phyloP scores from a whole-genome alignment of 805 yeast genomes.

The Candida nanaspora region DNA sequence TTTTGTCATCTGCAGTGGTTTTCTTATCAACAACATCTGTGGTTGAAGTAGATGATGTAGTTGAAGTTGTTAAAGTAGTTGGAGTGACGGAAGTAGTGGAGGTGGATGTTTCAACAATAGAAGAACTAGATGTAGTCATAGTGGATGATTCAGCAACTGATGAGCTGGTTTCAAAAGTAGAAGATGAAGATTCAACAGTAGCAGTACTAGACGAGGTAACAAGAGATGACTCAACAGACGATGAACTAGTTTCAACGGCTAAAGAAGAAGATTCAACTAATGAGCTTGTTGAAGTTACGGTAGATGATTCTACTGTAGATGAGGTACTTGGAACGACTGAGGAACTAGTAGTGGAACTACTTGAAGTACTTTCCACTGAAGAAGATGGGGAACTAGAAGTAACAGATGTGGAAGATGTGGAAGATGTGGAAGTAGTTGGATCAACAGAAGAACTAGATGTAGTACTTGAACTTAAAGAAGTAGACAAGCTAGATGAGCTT shows the following conservation, averaged over 20 bases:
- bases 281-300: too few species aligned
- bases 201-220: conserved; percentile 15
- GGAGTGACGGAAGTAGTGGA: conserved; percentile 4
- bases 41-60: conserved; percentile 10
- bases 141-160: conserved; percentile 3
- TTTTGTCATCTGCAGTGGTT: too few species aligned
- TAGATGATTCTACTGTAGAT: too few species aligned
- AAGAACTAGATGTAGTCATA: conserved; percentile 14
- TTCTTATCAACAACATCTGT: too few species aligned
- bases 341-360: conserved; percentile 7
- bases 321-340: conserved; percentile 13
- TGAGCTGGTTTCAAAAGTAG: conserved; percentile 6
- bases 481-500: conserved; percentile 2
- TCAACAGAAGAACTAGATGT: conserved; percentile 7
- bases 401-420: conserved; percentile 9
- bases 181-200: conserved; percentile 15
- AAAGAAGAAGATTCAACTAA: conserved; percentile 5
- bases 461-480: conserved; percentile 14
- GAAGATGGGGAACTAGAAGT: conserved; percentile 6
- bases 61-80: conserved; percentile 14
- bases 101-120: conserved; percentile 11
- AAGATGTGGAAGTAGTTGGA: conserved; percentile 9
- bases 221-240: conserved; percentile 10
- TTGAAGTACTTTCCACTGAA: conserved; percentile 14
- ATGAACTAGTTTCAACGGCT: conserved; percentile 9